Evolutionary conservation across 164 flowering plant species (phyloP).

Genomic region (Tetrastigma voinierianum): DNA sequence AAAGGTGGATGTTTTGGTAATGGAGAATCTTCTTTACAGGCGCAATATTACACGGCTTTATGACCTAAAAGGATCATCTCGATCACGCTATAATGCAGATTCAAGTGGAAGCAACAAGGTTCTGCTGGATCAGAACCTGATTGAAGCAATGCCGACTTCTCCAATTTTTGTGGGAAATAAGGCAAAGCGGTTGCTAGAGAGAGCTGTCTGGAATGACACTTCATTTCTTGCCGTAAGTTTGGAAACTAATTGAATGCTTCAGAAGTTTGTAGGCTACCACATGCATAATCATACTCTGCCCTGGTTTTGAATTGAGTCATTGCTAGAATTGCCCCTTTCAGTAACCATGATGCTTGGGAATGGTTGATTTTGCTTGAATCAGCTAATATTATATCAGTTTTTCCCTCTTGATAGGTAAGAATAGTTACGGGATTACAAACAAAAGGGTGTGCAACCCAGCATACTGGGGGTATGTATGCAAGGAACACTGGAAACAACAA

Average conservation of each 20-base stretch:
- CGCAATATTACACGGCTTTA: conserved; percentile 40
- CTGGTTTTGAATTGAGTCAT: neutral
- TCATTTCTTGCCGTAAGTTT: conserved; percentile 49
- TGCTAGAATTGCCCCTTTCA: neutral
- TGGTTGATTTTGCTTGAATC: neutral
- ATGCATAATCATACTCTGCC: neutral
- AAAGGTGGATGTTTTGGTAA: conserved; percentile 53
- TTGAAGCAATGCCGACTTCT: conserved; percentile 52
- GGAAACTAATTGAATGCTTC: neutral
- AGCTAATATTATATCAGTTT: neutral
- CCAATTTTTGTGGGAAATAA: conserved; percentile 59
- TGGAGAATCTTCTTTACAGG: conserved; percentile 51
- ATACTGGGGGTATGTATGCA: too few relatives aligned
- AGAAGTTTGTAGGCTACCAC: neutral
- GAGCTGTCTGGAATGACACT: conserved; percentile 70
- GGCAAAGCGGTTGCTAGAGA: conserved; percentile 47
- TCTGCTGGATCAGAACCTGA: conserved; percentile 45
- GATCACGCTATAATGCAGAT: conserved; percentile 52
- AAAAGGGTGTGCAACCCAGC: neutral
- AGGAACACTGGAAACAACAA: too few relatives aligned
- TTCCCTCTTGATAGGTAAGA: neutral
- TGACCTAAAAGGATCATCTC: conserved; percentile 51
- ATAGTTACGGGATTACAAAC: neutral
- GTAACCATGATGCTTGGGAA: neutral
- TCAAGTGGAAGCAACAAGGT: conserved; percentile 43